Conservation (phyloP, 2,329 filamentous ascomycete genomes). For the Colletotrichum ledebouriae region DNA sequence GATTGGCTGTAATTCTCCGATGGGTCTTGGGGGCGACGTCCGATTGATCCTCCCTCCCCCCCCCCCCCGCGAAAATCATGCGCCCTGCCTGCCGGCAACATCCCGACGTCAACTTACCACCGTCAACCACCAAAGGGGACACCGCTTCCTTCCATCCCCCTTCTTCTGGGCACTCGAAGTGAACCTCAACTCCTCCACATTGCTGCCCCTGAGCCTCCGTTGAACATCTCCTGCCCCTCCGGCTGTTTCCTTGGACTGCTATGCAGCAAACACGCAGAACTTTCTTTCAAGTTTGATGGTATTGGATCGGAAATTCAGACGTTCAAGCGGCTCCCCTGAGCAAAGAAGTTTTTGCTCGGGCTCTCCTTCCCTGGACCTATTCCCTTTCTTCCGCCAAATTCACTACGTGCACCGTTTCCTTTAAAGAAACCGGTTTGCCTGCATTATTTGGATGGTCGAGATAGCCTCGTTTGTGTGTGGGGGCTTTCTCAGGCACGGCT, state of each 20-base stretch:
- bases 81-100: slow-evolving; percentile 20
- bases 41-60: slow-evolving; percentile 38
- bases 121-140: slow-evolving; percentile 1
- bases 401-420: slow-evolving; percentile 16
- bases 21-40: background rate
- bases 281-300: slow-evolving; percentile 21
- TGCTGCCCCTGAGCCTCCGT: slow-evolving; percentile 36
- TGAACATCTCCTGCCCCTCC: slow-evolving; percentile 21
- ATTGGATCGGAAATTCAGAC: slow-evolving; percentile 31
- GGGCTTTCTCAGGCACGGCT: slow-evolving; percentile 11
- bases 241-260: slow-evolving; percentile 9
- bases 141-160: slow-evolving; percentile 24
- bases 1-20: slow-evolving; percentile 37
- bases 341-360: slow-evolving; percentile 23
- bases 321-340: slow-evolving; percentile 17
- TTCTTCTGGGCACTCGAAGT: slow-evolving; percentile 41
- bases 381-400: background rate
- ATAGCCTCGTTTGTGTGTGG: slow-evolving; percentile 21
- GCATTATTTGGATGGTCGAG: slow-evolving; percentile 16
- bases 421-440: background rate
- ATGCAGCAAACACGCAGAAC: slow-evolving; percentile 4
- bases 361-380: slow-evolving; percentile 19
- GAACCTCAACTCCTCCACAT: slow-evolving; percentile 40
- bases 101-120: slow-evolving; percentile 27
- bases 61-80: slow-evolving; percentile 39